Percentiles rank a stretch among this genome's conserved stretches.
Evolutionary conservation across 371 early-diverging fungal species (phyloP).

Genomic region (Syncephalastrum sp.): DNA sequence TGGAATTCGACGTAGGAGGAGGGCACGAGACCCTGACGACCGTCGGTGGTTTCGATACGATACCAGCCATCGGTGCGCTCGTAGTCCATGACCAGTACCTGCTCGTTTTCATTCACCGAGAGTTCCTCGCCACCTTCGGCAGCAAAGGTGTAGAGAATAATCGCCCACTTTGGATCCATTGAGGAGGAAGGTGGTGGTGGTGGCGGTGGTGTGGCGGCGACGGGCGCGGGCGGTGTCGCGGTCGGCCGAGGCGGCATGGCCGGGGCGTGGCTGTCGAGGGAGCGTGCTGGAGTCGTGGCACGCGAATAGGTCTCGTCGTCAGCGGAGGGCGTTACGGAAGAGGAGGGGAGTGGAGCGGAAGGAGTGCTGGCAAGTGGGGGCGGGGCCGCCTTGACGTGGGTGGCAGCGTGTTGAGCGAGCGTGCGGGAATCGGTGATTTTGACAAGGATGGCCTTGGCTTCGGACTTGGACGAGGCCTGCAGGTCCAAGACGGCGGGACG

Average conservation of each 20-base stretch:
- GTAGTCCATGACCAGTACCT: constrained; percentile 68
- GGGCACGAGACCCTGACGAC: constrained; percentile 54
- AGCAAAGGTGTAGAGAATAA: constrained; percentile 75
- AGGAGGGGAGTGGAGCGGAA: not conserved
- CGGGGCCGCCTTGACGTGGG: constrained; percentile 8
- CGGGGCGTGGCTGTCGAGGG: not conserved
- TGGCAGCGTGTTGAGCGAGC: constrained; percentile 17
- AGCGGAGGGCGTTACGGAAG: too few species aligned
- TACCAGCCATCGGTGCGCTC: constrained; percentile 75
- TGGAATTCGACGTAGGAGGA: constrained; percentile 48
- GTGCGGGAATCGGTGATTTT: constrained; percentile 42
- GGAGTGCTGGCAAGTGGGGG: not conserved
- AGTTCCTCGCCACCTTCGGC: constrained; percentile 76
- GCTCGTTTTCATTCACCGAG: constrained; percentile 66
- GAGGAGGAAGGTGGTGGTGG: constrained; percentile 4
- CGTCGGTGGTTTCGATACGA: constrained; percentile 41
- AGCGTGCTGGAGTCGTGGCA: not conserved
- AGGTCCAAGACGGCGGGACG: constrained; percentile 58
- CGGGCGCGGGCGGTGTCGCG: not conserved
- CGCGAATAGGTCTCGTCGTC: too few species aligned
- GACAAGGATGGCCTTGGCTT: constrained; percentile 62
- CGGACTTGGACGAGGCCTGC: constrained; percentile 59
- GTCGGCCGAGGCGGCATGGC: constrained; percentile 3
- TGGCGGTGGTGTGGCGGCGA: not conserved
- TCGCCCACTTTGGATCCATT: constrained; percentile 53